Evolutionary conservation across 495 filamentous ascomycete genomes (phyloP).

Genomic region (Daldinia childiae): DNA sequence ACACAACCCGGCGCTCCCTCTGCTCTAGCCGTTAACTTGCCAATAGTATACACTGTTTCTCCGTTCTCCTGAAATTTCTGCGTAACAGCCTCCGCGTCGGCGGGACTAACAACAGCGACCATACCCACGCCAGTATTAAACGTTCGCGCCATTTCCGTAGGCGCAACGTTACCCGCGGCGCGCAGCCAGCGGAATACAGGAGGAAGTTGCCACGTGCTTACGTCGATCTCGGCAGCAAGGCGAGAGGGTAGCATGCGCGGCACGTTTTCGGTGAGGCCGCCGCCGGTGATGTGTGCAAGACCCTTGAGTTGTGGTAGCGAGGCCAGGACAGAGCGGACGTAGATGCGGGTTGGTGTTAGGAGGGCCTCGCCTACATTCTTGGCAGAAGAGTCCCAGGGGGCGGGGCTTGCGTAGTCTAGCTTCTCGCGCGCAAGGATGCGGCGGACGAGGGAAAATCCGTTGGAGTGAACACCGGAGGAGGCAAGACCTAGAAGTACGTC

Average conservation of each 20-base stretch:
- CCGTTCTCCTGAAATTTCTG: conserved; percentile 67
- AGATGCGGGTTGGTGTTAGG: conserved; percentile 82
- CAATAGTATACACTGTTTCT: conserved; percentile 81
- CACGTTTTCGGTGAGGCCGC: conserved; percentile 90
- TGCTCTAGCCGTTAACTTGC: conserved; percentile 66
- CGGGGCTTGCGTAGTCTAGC: conserved; percentile 71
- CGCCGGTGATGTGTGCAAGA: conserved; percentile 95
- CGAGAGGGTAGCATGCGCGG: conserved; percentile 86
- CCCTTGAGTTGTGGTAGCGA: conserved; percentile 77
- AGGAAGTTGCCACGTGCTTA: conserved; percentile 73
- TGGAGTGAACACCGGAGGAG: conserved; percentile 88
- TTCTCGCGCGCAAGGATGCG: conserved; percentile 79
- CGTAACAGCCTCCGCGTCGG: conserved; percentile 62
- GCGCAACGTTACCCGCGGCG: conserved; percentile 73
- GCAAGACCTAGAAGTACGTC: conserved; percentile 86
- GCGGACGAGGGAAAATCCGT: conserved; percentile 93
- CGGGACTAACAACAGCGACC: conserved; percentile 78
- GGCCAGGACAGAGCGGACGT: conserved; percentile 76
- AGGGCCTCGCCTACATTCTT: conserved; percentile 69
- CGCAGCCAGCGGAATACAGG: conserved; percentile 87
- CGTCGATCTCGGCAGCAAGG: conserved; percentile 81
- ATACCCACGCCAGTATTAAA: conserved; percentile 96
- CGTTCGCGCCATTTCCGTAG: conserved; percentile 83
- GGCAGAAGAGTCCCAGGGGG: conserved; percentile 74
- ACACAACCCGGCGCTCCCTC: conserved; percentile 70